These are phyloP conservation scores for Fusarium ambrosium DNA, from an alignment of 2,329 filamentous ascomycete genomes.

Conservation along the genomic window DNA sequence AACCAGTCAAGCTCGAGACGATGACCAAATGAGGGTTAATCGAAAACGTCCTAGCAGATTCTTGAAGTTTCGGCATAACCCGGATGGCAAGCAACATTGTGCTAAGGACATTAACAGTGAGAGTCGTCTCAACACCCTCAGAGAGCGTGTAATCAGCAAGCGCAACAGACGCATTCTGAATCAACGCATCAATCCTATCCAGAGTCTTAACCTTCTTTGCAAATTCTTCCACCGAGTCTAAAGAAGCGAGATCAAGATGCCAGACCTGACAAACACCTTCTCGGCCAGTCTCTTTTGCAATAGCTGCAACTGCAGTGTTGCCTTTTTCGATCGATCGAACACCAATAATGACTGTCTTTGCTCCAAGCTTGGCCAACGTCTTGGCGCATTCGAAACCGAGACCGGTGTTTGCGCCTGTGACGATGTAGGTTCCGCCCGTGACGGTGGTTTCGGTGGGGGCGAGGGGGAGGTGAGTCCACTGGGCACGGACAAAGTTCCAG, in stretches of 20 bases:
- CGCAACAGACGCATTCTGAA: slow-evolving; percentile 56
- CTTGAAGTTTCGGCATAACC: slow-evolving; percentile 58
- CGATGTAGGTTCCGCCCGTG: background rate
- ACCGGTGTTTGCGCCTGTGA: slow-evolving; percentile 2
- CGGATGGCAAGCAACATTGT: slow-evolving; percentile 60
- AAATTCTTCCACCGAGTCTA: slow-evolving; percentile 50
- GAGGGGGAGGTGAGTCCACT: background rate
- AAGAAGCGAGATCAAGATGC: slow-evolving; percentile 12
- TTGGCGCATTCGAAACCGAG: background rate
- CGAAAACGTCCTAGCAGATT: slow-evolving; percentile 51
- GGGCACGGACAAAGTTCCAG: background rate
- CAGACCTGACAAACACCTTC: slow-evolving; percentile 14
- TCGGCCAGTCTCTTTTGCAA: background rate
- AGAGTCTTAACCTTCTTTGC: slow-evolving; percentile 46
- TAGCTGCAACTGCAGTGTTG: background rate
- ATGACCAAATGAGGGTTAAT: slow-evolving; percentile 53
- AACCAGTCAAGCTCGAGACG: slow-evolving; percentile 38
- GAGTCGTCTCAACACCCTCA: slow-evolving; percentile 59
- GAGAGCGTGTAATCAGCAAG: slow-evolving; percentile 32
- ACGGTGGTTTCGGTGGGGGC: background rate
- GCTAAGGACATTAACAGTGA: slow-evolving; percentile 62
- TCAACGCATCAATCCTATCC: slow-evolving; percentile 58
- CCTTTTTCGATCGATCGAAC: background rate
- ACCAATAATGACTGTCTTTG: background rate
- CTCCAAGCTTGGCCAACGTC: background rate